Conservation (phyloP, 306 rosid genomes). For the Rubus parviflorus region DNA sequence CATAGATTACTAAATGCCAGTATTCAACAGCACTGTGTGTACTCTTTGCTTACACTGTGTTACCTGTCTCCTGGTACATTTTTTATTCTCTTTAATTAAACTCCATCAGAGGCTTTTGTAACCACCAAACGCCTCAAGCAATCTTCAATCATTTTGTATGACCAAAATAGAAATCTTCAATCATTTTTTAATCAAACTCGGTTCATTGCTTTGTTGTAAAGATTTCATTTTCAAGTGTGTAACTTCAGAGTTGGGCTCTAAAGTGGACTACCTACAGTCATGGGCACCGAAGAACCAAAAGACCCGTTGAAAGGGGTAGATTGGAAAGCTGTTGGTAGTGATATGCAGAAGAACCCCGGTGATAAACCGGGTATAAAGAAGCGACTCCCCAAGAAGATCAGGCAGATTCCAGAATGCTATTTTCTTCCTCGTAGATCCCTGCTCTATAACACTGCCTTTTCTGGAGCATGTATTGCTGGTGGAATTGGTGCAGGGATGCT, state of each 20-base stretch:
- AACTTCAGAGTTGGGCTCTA: background rate
- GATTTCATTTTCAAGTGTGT: background rate
- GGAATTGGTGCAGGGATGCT: constrained; percentile 89
- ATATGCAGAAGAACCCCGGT: constrained; percentile 67
- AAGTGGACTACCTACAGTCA: constrained; percentile 2
- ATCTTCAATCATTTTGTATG: background rate
- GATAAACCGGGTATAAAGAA: constrained; percentile 50
- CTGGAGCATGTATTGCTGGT: constrained; percentile 56
- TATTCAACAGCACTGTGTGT: background rate
- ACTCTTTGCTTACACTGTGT: background rate
- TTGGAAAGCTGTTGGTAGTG: constrained; percentile 83
- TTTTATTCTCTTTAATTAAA: background rate
- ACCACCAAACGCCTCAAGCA: background rate
- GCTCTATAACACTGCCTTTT: constrained; percentile 48
- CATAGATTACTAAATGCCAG: background rate
- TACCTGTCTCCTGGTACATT: background rate
- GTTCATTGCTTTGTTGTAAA: background rate
- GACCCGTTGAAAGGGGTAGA: constrained; percentile 88
- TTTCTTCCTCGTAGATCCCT: constrained; percentile 69
- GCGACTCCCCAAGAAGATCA: constrained; percentile 57
- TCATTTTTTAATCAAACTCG: background rate
- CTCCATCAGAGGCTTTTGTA: background rate
- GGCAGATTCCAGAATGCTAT: constrained; percentile 72
- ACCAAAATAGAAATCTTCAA: background rate
- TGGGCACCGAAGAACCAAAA: constrained; percentile 54